These are phyloP conservation scores for Neoboletus brunneissimus DNA, from an alignment of 768 basidiomycete genomes.

Conservation along the genomic window DNA sequence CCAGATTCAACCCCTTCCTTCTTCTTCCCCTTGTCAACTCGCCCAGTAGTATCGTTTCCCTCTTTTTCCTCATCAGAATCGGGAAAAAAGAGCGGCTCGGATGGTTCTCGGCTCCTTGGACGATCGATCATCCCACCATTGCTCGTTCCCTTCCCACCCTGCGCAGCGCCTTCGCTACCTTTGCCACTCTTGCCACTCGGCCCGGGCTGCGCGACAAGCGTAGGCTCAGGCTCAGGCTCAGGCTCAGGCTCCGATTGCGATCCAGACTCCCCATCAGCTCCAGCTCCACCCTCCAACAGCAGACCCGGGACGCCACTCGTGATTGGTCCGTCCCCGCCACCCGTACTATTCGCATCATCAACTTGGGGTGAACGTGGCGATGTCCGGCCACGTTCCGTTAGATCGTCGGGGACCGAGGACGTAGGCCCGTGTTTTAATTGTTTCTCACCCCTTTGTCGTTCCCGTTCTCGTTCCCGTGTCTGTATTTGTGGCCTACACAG, in stretches of 20 bases:
- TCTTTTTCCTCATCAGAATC: slow-evolving; percentile 18
- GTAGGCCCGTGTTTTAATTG: not conserved
- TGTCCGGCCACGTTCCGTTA: not conserved
- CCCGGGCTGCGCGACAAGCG: slow-evolving; percentile 12
- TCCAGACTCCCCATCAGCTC: not conserved
- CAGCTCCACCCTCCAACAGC: not conserved
- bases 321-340: not conserved
- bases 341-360: not conserved
- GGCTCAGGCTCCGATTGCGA: slow-evolving; percentile 7
- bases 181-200: slow-evolving; percentile 3
- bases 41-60: not conserved
- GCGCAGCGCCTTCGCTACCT: not conserved
- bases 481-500: not conserved
- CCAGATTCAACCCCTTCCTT: too few relatives aligned
- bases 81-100: too few relatives aligned
- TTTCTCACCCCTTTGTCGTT: slow-evolving; percentile 1
- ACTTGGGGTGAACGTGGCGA: not conserved
- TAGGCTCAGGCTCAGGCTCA: slow-evolving; percentile 16
- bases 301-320: slow-evolving; percentile 12
- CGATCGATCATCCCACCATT: not conserved
- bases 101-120: slow-evolving; percentile 10
- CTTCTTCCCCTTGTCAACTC: not conserved
- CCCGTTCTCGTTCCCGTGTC: not conserved
- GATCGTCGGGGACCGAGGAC: not conserved
- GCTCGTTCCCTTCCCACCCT: not conserved